phyloP scores from a whole-genome alignment of 2,329 filamentous ascomycete species.

The Elsinoe ampelina region DNA sequence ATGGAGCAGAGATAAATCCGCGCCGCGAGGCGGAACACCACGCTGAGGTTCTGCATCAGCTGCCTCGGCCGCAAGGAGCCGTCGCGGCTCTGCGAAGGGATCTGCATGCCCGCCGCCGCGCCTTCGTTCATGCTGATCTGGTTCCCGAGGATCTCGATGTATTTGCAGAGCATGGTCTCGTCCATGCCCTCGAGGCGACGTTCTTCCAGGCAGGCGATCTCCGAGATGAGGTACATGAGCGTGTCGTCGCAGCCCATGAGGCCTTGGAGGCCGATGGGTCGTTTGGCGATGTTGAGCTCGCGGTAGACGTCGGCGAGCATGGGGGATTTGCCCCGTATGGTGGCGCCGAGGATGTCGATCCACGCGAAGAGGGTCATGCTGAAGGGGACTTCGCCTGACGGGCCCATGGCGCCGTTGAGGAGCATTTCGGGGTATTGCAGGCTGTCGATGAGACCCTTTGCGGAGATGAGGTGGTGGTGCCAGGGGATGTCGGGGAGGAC shows the following conservation, averaged over 20 bases:
- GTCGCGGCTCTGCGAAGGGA: conserved; percentile 43
- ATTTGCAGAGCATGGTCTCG: conserved; percentile 75
- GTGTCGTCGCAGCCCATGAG: conserved; percentile 96
- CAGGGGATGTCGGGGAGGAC: conserved; percentile 79
- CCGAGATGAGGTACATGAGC: conserved; percentile 96
- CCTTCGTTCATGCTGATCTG: conserved; percentile 74
- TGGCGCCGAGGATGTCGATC: conserved; percentile 95
- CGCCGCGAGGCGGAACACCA: conserved; percentile 82
- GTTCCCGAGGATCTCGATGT: conserved; percentile 77
- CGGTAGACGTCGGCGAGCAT: conserved; percentile 92
- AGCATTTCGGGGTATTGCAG: conserved; percentile 65
- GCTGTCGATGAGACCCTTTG: conserved; percentile 73
- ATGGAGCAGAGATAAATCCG: conserved; percentile 96
- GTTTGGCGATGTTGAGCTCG: conserved; percentile 67
- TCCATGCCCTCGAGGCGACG: conserved; percentile 76
- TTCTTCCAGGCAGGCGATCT: conserved; percentile 90
- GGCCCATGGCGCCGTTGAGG: conserved; percentile 34
- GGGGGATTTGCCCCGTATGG: conserved; percentile 79
- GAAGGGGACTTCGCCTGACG: conserved; percentile 61
- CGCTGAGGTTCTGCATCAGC: conserved; percentile 78
- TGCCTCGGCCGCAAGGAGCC: conserved; percentile 73
- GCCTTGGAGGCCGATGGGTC: conserved; percentile 68
- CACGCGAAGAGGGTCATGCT: conserved; percentile 91
- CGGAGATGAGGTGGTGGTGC: conserved; percentile 95
- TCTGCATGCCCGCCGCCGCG: conserved; percentile 35